Evolutionary conservation across 169 alveolate genomes (phyloP).

Genomic region (Eimeria tenella): DNA sequence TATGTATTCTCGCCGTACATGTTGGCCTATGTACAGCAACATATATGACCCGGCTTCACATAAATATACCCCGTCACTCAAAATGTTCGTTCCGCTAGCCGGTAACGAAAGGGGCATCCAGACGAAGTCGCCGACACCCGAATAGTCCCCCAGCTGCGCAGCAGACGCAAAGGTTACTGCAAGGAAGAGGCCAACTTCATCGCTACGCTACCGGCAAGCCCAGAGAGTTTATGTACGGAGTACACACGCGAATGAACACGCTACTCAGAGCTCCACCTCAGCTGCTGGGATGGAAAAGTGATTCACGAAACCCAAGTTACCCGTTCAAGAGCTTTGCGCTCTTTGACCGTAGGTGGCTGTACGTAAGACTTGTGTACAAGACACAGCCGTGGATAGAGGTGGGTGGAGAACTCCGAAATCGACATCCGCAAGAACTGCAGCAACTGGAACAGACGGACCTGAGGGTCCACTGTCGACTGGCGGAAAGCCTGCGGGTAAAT

Average conservation of each 20-base stretch:
- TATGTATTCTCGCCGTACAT: slow-evolving; percentile 75
- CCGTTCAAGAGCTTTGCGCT: slow-evolving; percentile 73
- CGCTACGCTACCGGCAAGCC: no score
- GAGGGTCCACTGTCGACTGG: slow-evolving; percentile 73
- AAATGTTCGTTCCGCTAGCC: slow-evolving; percentile 84
- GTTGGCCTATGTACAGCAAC: slow-evolving; percentile 88
- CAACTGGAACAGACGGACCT: slow-evolving; percentile 79
- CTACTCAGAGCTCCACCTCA: background rate
- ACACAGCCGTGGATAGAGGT: slow-evolving; percentile 80
- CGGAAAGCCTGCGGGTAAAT: slow-evolving; percentile 78
- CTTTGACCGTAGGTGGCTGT: slow-evolving; percentile 60
- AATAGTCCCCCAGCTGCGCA: slow-evolving; percentile 72
- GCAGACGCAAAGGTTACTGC: background rate
- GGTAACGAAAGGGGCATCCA: slow-evolving; percentile 82
- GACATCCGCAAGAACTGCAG: slow-evolving; percentile 79
- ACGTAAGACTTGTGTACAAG: slow-evolving; percentile 81
- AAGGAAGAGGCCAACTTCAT: background rate
- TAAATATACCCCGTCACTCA: slow-evolving; percentile 89
- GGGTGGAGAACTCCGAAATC: slow-evolving; percentile 43
- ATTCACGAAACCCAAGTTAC: background rate
- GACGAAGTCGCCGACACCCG: slow-evolving; percentile 72
- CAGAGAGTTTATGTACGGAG: no score
- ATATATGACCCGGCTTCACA: slow-evolving; percentile 87
- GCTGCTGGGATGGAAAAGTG: background rate
- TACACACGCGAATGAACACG: no score